Evolutionary conservation across 176 grass and related monocot genomes (phyloP), one percentile per base, ranked within the genome.

Genomic region (Avena sativa): DNA sequence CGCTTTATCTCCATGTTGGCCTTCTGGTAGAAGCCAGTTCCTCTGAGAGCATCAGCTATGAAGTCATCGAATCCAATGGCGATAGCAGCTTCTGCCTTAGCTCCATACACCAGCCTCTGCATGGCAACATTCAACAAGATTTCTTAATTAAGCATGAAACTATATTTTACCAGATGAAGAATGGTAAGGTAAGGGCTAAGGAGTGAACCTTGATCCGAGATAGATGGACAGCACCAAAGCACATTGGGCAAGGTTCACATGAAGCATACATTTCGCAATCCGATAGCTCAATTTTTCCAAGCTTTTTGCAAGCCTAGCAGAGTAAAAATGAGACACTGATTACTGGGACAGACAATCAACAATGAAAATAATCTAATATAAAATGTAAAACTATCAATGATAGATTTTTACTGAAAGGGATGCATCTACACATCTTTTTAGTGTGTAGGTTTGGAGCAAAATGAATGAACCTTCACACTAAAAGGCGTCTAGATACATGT

Each of bases 61-160:
- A 98, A 98, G 77, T 98, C 96, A 76, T 98, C 96, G 14, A 98
- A 98, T 53, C 96, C 96, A 79, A 98, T 95, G 6, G 93, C 96
- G 43, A 95, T 98, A 52, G 96, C 96, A 64, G 96, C 96, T 84
- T 98, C 96, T 67, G 96, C 96, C 82, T 98, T 93, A 17, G 93
- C 96, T 86, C 96, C 96, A 61, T 98, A 98, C 14, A 98, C 96
- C 84, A 98, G 74, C 84, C 96, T 98, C 96, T 98, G 74, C 57
- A 85, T 60, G 76, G 44, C 9, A 87, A n/a, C 48, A 64, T 81
- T 82, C 50, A 25, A 80, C 16, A 74, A 82, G 73, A 68, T 72
- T 71, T 64, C 38, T 9, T 52, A 1, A 57, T 79, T n/a, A 86
- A 77, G 74, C 20, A 64, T 66, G 6, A 25, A 51, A 44, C 43